phyloP scores from a whole-genome alignment of 2,329 filamentous ascomycete genomes.

The Parascedosporium putredinis region DNA sequence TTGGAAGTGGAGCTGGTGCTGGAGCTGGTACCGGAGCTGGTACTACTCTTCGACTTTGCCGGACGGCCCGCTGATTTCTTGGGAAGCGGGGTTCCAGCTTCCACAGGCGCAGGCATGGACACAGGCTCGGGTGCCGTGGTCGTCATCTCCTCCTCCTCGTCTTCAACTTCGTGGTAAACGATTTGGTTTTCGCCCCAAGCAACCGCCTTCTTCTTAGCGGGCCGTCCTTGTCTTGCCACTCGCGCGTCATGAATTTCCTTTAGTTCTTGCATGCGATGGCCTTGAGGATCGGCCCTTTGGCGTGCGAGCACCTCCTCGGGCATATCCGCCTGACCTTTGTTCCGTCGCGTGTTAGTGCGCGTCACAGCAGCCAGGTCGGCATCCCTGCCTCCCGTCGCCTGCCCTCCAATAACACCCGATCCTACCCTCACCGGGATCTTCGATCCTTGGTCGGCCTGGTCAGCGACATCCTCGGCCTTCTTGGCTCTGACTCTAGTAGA shows the following conservation, averaged over 20 bases:
- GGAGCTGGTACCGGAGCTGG: too few species aligned
- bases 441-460: neutral
- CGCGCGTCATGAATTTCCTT: constrained; percentile 6
- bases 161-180: neutral
- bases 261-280: constrained; percentile 5
- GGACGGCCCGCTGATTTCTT: neutral
- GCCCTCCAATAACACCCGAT: neutral
- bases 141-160: neutral
- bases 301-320: constrained; percentile 1
- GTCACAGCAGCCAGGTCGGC: constrained; percentile 5
- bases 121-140: neutral
- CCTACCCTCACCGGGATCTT: constrained; percentile 6
- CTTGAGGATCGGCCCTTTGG: neutral
- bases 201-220: neutral
- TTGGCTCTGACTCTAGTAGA: constrained; percentile 1
- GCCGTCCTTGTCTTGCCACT: neutral
- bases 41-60: neutral
- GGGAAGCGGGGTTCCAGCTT: neutral
- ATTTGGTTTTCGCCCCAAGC: constrained; percentile 7
- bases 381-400: neutral
- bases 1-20: neutral
- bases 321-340: constrained; percentile 3
- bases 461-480: neutral
- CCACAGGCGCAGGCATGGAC: neutral
- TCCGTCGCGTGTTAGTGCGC: constrained; percentile 6